These are phyloP conservation scores for Sarocladiaceae sp. DNA, from an alignment of 2,329 filamentous ascomycete species.

Conservation along the genomic window DNA sequence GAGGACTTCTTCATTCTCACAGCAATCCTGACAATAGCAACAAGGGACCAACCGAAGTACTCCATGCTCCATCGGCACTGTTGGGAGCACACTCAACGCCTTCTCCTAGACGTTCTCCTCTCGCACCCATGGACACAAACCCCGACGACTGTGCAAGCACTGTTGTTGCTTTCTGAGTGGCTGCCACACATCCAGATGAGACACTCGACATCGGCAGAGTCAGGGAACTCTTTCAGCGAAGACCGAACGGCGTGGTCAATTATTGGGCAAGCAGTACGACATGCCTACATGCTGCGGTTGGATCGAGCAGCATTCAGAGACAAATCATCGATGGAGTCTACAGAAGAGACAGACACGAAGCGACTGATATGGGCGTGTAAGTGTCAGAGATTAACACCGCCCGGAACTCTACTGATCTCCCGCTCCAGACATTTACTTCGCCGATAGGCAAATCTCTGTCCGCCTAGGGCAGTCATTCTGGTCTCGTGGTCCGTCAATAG, in stretches of 20 bases:
- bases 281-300: conserved; percentile 12
- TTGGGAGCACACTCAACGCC: conserved; percentile 13
- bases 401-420: neutral
- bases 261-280: conserved; percentile 13
- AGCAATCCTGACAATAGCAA: conserved; percentile 7
- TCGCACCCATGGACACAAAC: conserved; percentile 13
- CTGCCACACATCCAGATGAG: conserved; percentile 13
- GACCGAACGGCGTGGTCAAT: conserved; percentile 14
- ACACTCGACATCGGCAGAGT: conserved; percentile 7
- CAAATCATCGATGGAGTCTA: neutral
- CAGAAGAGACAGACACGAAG: conserved; percentile 5
- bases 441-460: conserved; percentile 9
- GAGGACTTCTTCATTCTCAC: conserved; percentile 10
- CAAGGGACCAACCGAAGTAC: conserved; percentile 9
- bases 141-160: conserved; percentile 12
- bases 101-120: conserved; percentile 11
- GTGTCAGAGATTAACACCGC: too few relatives aligned
- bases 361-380: conserved; percentile 10
- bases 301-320: conserved; percentile 11
- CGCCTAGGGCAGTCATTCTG: conserved; percentile 10
- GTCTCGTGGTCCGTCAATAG: conserved; percentile 9
- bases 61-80: conserved; percentile 11
- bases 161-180: conserved; percentile 14
- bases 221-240: conserved; percentile 11
- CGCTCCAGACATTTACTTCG: conserved; percentile 8